Conservation (phyloP, 2,329 filamentous ascomycete genomes). For the Verticillium nubilum region DNA sequence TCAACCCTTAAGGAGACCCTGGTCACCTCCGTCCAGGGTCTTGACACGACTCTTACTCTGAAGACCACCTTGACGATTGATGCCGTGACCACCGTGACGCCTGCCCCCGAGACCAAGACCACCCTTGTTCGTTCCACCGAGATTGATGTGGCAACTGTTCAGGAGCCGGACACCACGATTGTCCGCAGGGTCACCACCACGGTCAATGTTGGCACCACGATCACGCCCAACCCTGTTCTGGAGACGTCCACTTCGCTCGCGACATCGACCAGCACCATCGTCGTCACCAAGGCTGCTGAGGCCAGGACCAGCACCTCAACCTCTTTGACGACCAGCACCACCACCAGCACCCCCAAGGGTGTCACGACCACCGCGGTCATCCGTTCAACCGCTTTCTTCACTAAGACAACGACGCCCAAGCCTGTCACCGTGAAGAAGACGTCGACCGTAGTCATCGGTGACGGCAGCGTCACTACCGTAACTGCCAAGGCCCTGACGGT, state of each 20-base stretch:
- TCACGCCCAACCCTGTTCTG: slow-evolving; percentile 21
- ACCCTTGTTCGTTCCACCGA: neutral
- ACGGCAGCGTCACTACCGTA: neutral
- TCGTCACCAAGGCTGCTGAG: slow-evolving; percentile 8
- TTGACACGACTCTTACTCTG: neutral
- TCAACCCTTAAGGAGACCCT: slow-evolving; percentile 15
- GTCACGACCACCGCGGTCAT: slow-evolving; percentile 10
- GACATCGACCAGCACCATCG: neutral
- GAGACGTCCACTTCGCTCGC: slow-evolving; percentile 7
- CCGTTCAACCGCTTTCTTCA: neutral
- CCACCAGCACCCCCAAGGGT: slow-evolving; percentile 17
- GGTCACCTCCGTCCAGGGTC: slow-evolving; percentile 8
- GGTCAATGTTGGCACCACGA: slow-evolving; percentile 23
- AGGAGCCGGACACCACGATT: slow-evolving; percentile 14
- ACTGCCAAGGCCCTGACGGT: slow-evolving; percentile 1
- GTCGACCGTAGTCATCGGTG: neutral
- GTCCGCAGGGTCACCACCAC: slow-evolving; percentile 20
- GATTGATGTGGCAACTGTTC: neutral
- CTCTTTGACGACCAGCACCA: slow-evolving; percentile 6
- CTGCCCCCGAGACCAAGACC: neutral
- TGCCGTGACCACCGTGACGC: slow-evolving; percentile 5
- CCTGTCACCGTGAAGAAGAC: neutral
- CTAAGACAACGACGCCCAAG: slow-evolving; percentile 5
- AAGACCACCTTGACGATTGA: slow-evolving; percentile 4
- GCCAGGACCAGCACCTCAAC: slow-evolving; percentile 1